Evolutionary conservation across 768 basidiomycete genomes (phyloP), one percentile per base, ranked within the genome.

Genomic region (Auriscalpium orientale): DNA sequence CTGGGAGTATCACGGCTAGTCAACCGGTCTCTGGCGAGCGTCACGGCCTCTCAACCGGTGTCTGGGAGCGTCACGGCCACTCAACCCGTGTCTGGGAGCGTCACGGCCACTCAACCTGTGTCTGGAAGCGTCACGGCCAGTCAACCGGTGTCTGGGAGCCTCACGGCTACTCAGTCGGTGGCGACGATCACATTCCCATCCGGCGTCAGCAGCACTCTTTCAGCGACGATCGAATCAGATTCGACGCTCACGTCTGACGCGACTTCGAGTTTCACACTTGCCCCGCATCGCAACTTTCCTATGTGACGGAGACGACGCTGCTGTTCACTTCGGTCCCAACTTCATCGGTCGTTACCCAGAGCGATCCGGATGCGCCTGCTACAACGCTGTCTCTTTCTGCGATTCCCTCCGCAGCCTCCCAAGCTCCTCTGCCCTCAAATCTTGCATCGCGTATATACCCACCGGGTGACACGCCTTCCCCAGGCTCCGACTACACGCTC

Each of bases 401-500:
- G 1, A 36, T 72, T 8, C 9, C 38, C 8, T 6, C n/a, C 62
- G 11, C 51, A 64, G 3, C 66, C 6, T 54, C 69, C 1, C 51
- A 57, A 3, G 60, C 66, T 11, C 58, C 81, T 0, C 72, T 90
- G 12, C 89, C 89, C 0, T 68, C 75, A 0, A 77, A 76, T 52
- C 70, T 89, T 11, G 85, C 90, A n/a, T 68, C 62, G 13, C 71
- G 77, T 56, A 89, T 91, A 53, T 81, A 73, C 54, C 81, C 87
- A 53, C 58, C 54, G 9, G 3, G 57, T 58, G 66, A 50, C 18
- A 66, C 50, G 38, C 58, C 55, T 21, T 62, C 59, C 20, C 71
- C 69, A 58, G 56, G 80, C 34, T 53, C 46, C 13, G 75, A 68
- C 0, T 79, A 72, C 56, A 74, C 76, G 11, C 57, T 84, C 57